Conservation (phyloP, 179 eudicot species). For the Beta macrorhiza region DNA sequence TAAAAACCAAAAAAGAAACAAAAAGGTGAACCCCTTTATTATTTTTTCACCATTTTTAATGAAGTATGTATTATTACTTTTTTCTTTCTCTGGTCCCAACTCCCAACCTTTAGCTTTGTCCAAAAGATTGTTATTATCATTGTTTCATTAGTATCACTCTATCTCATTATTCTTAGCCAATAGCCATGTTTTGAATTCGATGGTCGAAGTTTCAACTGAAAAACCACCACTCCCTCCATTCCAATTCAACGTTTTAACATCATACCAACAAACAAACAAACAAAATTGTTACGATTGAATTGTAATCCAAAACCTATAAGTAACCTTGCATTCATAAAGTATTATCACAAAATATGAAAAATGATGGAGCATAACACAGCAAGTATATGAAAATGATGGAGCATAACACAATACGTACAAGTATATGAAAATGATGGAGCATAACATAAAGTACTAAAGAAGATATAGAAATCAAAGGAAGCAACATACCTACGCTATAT, state of each 20-base stretch:
- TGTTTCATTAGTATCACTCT: not conserved
- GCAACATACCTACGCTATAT: constrained; percentile 32
- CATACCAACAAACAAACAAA: not conserved
- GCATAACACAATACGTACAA: no score
- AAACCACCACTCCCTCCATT: not conserved
- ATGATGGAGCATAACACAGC: no score
- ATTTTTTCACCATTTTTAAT: no score
- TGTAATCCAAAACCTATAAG: not conserved
- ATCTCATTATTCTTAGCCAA: no score
- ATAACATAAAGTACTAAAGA: not conserved
- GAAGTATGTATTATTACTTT: no score
- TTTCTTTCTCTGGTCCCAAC: no score
- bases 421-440: no score
- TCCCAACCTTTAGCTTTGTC: not conserved
- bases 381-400: no score
- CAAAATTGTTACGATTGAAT: not conserved
- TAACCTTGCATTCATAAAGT: not conserved
- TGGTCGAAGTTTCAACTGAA: not conserved
- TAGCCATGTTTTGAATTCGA: no score
- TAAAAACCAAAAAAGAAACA: not conserved
- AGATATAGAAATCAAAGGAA: not conserved
- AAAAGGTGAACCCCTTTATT: no score
- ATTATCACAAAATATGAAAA: no score
- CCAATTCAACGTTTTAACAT: no score
- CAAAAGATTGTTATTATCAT: not conserved